These are phyloP conservation scores for Corymbia citriodora DNA, from an alignment of 441 rosid genomes.

Conservation along the genomic window DNA sequence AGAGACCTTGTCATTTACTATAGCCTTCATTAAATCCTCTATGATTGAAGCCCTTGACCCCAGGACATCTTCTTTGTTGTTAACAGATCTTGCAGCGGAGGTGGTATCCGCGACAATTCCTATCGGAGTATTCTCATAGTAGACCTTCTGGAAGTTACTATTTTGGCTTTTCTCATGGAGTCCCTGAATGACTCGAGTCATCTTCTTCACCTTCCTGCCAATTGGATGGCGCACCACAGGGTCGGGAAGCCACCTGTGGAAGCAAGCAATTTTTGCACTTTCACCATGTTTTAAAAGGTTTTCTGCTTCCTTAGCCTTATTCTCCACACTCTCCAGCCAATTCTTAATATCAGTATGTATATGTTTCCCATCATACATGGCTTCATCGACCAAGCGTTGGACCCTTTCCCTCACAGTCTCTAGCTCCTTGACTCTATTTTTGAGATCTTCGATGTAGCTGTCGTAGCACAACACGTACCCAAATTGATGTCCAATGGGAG, in stretches of 20 bases:
- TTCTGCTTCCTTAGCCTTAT: accelerated
- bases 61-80: background rate
- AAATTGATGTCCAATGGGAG: background rate
- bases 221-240: background rate
- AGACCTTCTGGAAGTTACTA: background rate
- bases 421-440: background rate
- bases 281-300: accelerated
- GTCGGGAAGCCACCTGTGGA: background rate
- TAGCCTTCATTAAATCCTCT: background rate
- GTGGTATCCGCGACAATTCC: accelerated
- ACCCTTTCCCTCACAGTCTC: background rate
- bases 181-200: background rate
- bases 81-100: accelerated
- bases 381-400: accelerated
- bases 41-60: accelerated
- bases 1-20: background rate
- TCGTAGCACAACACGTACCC: background rate
- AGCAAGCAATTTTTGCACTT: background rate
- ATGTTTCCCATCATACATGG: accelerated
- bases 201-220: background rate
- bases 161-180: accelerated
- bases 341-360: accelerated
- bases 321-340: background rate
- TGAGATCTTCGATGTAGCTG: accelerated
- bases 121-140: accelerated